Evolutionary conservation across 257 asterid species (phyloP).

Genomic region (Solanum sitiens): DNA sequence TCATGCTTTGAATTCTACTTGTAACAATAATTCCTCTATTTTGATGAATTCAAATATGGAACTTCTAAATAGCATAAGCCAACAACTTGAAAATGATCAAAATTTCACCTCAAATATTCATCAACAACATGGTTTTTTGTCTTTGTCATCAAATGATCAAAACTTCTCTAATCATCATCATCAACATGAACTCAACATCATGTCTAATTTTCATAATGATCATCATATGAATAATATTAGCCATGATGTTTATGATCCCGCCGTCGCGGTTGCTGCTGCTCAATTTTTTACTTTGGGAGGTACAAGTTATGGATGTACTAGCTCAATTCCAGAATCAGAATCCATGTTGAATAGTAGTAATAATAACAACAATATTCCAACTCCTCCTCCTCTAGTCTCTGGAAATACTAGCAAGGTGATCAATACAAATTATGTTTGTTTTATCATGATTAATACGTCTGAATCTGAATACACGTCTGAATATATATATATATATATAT

Average conservation of each 20-base stretch:
- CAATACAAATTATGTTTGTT: background rate
- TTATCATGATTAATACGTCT: background rate
- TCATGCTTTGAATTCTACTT: background rate
- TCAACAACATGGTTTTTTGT: constrained; percentile 18
- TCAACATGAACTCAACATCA: constrained; percentile 14
- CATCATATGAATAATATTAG: constrained; percentile 5
- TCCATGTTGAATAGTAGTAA: constrained; percentile 4
- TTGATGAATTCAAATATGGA: constrained; percentile 25
- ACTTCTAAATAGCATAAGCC: background rate
- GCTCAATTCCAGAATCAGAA: constrained; percentile 16
- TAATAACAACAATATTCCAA: background rate
- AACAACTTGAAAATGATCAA: constrained; percentile 18
- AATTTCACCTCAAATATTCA: constrained; percentile 7
- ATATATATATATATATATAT: no score
- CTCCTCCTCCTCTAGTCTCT: background rate
- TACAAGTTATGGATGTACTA: background rate
- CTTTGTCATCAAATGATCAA: constrained; percentile 13
- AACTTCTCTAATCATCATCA: constrained; percentile 25
- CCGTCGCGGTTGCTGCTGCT: constrained; percentile 20
- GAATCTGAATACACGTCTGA: background rate
- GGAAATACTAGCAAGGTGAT: background rate
- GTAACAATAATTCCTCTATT: background rate
- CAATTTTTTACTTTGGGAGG: constrained; percentile 28
- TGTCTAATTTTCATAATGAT: constrained; percentile 19
- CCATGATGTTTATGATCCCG: background rate